Evolutionary conservation across 192 early-diverging fungal genomes (phyloP).

Genomic region (Coemansia erecta): DNA sequence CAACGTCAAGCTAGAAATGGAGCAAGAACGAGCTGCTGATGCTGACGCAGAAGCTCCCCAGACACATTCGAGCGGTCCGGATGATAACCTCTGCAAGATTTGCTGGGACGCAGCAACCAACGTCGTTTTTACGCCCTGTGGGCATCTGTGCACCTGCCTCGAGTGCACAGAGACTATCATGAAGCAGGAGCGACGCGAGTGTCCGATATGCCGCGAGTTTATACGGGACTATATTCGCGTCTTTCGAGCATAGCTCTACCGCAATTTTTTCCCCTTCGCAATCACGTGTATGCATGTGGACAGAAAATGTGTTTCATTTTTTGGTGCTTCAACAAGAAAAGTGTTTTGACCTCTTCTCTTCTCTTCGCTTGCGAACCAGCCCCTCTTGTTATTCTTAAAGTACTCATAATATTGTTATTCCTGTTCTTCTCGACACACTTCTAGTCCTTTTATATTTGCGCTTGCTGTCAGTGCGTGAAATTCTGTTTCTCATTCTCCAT

Average conservation of each 20-base stretch:
- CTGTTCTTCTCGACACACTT: no score
- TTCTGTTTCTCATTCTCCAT: neutral
- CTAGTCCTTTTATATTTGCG: neutral
- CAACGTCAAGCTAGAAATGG: constrained; percentile 56
- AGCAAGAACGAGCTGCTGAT: constrained; percentile 31
- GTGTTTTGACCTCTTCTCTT: no score
- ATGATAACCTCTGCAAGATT: constrained; percentile 76
- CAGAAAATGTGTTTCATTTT: neutral
- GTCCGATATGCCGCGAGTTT: constrained; percentile 77
- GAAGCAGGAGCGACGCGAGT: constrained; percentile 60
- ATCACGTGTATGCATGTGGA: neutral
- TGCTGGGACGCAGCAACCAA: constrained; percentile 79
- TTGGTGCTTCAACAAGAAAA: neutral
- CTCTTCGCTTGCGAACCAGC: neutral
- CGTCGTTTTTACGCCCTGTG: constrained; percentile 82
- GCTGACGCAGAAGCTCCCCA: constrained; percentile 9
- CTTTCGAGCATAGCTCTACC: constrained; percentile 56
- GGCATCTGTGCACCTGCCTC: constrained; percentile 82
- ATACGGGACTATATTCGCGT: constrained; percentile 68
- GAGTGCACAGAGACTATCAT: constrained; percentile 65
- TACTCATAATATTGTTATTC: no score
- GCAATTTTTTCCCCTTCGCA: neutral
- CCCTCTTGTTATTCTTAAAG: neutral
- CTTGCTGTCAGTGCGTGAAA: neutral
- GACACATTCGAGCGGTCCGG: constrained; percentile 22